A percentile compares a stretch with the other conserved stretches of the same genome.
phyloP scores from a whole-genome alignment of 768 basidiomycete genomes.

The Daedaleopsis nitida region DNA sequence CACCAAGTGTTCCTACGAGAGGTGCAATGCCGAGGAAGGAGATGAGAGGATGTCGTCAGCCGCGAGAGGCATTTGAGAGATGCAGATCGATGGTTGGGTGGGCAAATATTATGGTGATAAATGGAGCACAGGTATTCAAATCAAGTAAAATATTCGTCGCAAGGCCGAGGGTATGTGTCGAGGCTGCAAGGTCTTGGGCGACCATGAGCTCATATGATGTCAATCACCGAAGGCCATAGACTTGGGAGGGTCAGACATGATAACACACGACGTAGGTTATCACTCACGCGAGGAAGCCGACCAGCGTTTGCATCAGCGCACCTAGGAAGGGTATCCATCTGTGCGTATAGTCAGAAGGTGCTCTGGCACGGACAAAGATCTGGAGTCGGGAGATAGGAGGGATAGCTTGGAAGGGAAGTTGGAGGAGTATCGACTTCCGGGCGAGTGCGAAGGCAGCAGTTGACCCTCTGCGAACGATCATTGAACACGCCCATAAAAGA shows the following conservation, averaged over 20 bases:
- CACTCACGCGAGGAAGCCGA: conserved; percentile 43
- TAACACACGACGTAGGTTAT: neutral
- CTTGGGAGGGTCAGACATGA: conserved; percentile 25
- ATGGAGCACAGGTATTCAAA: no score
- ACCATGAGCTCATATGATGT: conserved; percentile 35
- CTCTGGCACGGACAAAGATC: neutral
- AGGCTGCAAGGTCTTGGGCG: no score
- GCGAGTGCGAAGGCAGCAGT: neutral
- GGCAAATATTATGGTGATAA: no score
- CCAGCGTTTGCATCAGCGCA: conserved; percentile 42
- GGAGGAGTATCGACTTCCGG: neutral
- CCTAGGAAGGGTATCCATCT: conserved; percentile 48
- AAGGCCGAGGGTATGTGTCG: no score
- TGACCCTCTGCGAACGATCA: neutral
- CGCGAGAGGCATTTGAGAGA: no score
- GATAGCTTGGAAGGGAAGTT: neutral
- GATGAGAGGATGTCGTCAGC: no score
- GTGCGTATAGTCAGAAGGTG: neutral
- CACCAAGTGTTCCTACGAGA: no score
- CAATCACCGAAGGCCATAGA: conserved; percentile 46
- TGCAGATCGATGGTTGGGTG: no score
- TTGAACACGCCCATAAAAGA: neutral
- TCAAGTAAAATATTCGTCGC: no score
- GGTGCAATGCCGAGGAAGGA: no score
- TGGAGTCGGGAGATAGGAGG: neutral